Evolutionary conservation across 164 flowering plant genomes (phyloP).

Genomic region (Berberis vulgaris): DNA sequence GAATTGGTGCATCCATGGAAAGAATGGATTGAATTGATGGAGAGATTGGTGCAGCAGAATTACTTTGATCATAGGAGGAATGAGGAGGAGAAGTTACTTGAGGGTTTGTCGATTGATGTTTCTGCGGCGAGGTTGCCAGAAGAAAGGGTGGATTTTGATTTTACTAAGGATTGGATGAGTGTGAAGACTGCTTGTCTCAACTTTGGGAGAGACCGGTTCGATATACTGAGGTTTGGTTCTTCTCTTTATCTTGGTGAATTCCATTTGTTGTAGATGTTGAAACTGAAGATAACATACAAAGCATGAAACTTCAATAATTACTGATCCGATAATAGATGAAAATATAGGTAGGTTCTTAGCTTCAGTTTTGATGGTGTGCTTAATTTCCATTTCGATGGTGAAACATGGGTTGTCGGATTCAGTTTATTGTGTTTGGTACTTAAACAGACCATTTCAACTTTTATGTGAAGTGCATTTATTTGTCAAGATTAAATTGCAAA

Average conservation of each 20-base stretch:
- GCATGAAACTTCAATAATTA: background rate
- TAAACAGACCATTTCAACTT: too few relatives aligned
- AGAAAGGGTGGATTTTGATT: slow-evolving; percentile 37
- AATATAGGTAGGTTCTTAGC: too few relatives aligned
- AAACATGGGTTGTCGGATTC: too few relatives aligned
- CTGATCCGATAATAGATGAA: too few relatives aligned
- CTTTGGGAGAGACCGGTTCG: slow-evolving; percentile 87
- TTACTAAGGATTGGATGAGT: slow-evolving; percentile 58
- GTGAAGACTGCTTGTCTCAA: slow-evolving; percentile 70
- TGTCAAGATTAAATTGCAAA: too few relatives aligned
- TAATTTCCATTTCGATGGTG: too few relatives aligned
- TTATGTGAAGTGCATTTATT: too few relatives aligned
- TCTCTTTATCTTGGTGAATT: background rate
- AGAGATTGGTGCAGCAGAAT: slow-evolving; percentile 80
- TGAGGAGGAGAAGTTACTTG: slow-evolving; percentile 56
- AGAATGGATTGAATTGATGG: slow-evolving; percentile 93
- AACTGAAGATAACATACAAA: background rate
- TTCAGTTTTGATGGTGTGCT: too few relatives aligned
- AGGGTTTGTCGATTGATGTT: slow-evolving; percentile 32
- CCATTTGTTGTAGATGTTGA: background rate
- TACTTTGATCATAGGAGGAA: slow-evolving; percentile 76
- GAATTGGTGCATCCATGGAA: slow-evolving; percentile 96
- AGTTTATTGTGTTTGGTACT: too few relatives aligned
- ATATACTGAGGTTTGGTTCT: slow-evolving; percentile 59
- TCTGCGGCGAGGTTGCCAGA: slow-evolving; percentile 19